phyloP scores from a whole-genome alignment of 495 filamentous ascomycete genomes.

The Trichoderma parareesei region DNA sequence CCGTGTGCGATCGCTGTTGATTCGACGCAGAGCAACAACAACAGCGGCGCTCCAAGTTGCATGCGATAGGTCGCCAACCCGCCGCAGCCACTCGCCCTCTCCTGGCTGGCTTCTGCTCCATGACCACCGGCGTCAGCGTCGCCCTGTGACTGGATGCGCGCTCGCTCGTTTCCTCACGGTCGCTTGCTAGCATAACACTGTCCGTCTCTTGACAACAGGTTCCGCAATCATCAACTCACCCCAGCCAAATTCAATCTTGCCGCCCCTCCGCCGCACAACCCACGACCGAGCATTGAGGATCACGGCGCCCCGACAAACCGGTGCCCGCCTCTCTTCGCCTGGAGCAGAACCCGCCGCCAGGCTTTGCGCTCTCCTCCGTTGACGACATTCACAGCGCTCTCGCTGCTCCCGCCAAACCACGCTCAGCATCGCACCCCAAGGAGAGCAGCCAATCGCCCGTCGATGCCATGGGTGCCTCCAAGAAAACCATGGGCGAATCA shows the following conservation, averaged over 20 bases:
- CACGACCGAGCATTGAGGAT: neutral
- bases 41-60: neutral
- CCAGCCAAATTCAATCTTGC: neutral
- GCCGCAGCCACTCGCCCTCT: neutral
- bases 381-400: no score
- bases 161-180: neutral
- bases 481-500: slow-evolving; percentile 1
- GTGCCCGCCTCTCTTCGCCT: neutral
- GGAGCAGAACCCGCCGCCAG: neutral
- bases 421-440: neutral
- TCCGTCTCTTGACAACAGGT: neutral
- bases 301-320: neutral
- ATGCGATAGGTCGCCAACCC: slow-evolving; percentile 3
- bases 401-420: neutral
- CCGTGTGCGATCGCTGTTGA: neutral
- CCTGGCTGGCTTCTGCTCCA: neutral
- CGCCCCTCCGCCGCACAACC: neutral
- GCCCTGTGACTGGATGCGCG: slow-evolving; percentile 5
- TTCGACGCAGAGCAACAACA: neutral
- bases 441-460: neutral
- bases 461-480: slow-evolving; percentile 4
- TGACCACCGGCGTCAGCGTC: neutral
- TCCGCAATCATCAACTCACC: neutral
- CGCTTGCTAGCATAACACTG: neutral
- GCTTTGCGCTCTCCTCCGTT: neutral